A percentile compares a stretch with the other conserved stretches of the same genome.
These are phyloP conservation scores for Musa balbisiana DNA, from an alignment of 202 grass and related monocot genomes.

Conservation along the genomic window DNA sequence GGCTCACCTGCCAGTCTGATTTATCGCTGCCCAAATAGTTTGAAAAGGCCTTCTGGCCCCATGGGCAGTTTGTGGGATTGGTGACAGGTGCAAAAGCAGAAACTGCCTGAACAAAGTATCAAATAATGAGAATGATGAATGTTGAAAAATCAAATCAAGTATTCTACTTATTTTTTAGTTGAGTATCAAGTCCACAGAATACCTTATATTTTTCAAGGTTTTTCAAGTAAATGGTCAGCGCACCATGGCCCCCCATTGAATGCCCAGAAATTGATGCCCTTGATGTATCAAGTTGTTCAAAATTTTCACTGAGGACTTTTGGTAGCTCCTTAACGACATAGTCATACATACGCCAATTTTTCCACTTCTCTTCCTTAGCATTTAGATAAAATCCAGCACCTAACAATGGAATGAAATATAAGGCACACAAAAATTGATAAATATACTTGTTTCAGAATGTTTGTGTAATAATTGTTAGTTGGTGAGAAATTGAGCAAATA, in stretches of 20 bases:
- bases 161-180: background rate
- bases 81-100: constrained; percentile 78
- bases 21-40: constrained; percentile 80
- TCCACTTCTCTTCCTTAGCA: constrained; percentile 79
- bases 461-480: background rate
- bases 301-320: constrained; percentile 57
- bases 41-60: constrained; percentile 96
- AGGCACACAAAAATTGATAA: background rate
- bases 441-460: background rate
- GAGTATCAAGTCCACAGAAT: constrained; percentile 8
- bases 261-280: constrained; percentile 85
- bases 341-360: constrained; percentile 96
- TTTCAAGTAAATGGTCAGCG: constrained; percentile 83
- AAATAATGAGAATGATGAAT: background rate
- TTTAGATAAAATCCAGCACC: constrained; percentile 98
- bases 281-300: constrained; percentile 67
- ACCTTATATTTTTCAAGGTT: constrained; percentile 96
- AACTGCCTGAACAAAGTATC: constrained; percentile 41
- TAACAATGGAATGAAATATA: constrained; percentile 19
- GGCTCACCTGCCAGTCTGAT: constrained; percentile 66
- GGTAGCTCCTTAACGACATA: constrained; percentile 89
- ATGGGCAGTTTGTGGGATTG: constrained; percentile 82
- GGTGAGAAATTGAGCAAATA: background rate
- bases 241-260: constrained; percentile 96
- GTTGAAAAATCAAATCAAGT: background rate